Base-by-base conservation (phyloP, 1,284 basidiomycete species). In the Papiliotrema fonsecae region DNA sequence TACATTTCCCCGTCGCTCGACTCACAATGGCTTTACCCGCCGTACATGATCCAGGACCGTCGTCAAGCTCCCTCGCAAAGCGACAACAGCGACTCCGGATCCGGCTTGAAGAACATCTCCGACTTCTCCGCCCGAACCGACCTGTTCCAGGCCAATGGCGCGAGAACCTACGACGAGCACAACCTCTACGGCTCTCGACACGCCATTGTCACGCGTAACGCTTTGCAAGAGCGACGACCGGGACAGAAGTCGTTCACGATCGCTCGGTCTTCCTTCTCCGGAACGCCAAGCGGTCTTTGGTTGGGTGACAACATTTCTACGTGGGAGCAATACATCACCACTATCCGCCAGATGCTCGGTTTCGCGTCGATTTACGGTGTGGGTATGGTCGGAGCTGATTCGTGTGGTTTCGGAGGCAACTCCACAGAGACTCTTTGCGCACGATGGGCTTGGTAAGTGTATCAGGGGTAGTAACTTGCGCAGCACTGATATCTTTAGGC, bases 391-490 rank as follows among this genome's bases (percentile, higher is more conserved):
- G 85, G 85, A 19, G 81, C 84, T 1, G 84, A 86, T 55, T 80
- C 81, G 1, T 85, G 70, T 41, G 69, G 69, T 4, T 71, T 70
- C 45, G 80, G 77, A 52, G 79, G 75, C 0, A 88, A 88, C 67
- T 82, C 82, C 1, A 80, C 86, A 60, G 86, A 88, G 65, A 83
- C 86, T 65, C 76, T 88, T 13, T 85, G 85, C 69, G 83, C 81
- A 53, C 79, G 86, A 24, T 87, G 86, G 86, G 85, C 85, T 82
- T 80, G 82, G 61, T 49, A 18, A 39, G 45, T 43, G 18, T 9
- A 31, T 11, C 36, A 13, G 11, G 11, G 13, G 21, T 32, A 6
- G 9, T 43, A 10, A 28, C 25, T 6, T 9, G n/a, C n/a, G 16
- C 16, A 13, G 28, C 7, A 28, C 42, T 43, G 42, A 43, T 19